Evolutionary conservation across 2,329 filamentous ascomycete species (phyloP).

Genomic region (Fusarium luffae): DNA sequence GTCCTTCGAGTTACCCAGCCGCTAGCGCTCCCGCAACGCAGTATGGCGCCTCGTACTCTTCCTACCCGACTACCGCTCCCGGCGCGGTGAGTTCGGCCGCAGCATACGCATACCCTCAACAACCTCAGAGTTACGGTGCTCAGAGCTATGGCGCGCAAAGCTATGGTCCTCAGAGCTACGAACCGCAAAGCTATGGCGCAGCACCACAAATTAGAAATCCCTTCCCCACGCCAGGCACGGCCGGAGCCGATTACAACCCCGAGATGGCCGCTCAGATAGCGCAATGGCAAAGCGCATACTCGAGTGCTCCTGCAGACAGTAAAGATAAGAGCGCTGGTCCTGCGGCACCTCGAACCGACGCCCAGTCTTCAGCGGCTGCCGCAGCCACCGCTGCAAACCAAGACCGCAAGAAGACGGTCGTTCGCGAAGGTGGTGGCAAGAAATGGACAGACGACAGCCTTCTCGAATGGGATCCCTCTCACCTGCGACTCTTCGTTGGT

Average conservation of each 20-base stretch:
- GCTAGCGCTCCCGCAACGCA: slow-evolving; percentile 50
- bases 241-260: slow-evolving; percentile 66
- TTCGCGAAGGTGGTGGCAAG: slow-evolving; percentile 89
- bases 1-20: slow-evolving; percentile 51
- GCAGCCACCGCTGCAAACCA: slow-evolving; percentile 45
- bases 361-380: slow-evolving; percentile 53
- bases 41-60: slow-evolving; percentile 58
- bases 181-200: slow-evolving; percentile 53
- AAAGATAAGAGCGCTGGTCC: slow-evolving; percentile 48
- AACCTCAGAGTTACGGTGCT: slow-evolving; percentile 29
- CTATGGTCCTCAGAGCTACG: slow-evolving; percentile 43
- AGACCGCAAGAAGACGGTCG: slow-evolving; percentile 84
- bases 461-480: slow-evolving; percentile 94
- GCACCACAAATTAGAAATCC: slow-evolving; percentile 82
- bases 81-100: slow-evolving; percentile 45
- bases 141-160: slow-evolving; percentile 53
- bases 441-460: slow-evolving; percentile 90
- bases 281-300: slow-evolving; percentile 93
- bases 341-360: slow-evolving; percentile 47
- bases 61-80: slow-evolving; percentile 50
- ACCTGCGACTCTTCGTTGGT: slow-evolving; percentile 94
- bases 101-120: slow-evolving; percentile 45
- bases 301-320: slow-evolving; percentile 64
- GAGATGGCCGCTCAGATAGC: slow-evolving; percentile 93
- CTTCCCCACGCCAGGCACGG: slow-evolving; percentile 72